phyloP scores from a whole-genome alignment of 1,284 basidiomycete species.

The Apiotrichum veenhuisii region DNA sequence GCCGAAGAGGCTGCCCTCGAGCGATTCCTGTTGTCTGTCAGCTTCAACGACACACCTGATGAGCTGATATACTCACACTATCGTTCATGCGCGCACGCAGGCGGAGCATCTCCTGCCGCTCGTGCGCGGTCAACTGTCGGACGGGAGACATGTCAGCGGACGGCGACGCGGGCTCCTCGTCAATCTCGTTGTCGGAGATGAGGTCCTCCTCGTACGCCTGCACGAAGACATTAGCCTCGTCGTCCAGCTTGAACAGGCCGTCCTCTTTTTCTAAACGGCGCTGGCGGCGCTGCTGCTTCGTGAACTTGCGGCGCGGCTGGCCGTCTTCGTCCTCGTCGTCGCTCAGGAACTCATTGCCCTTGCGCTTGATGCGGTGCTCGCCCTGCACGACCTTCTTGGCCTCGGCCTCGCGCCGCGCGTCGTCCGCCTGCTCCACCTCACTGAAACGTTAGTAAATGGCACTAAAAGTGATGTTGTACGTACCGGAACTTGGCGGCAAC shows the following conservation, averaged over 20 bases:
- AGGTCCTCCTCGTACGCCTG: slow-evolving; percentile 28
- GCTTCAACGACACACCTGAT: not conserved
- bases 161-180: slow-evolving; percentile 18
- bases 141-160: not conserved
- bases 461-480: not conserved
- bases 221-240: slow-evolving; percentile 33
- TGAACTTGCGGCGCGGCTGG: slow-evolving; percentile 16
- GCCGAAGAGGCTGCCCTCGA: not conserved
- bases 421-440: slow-evolving; percentile 35
- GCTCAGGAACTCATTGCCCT: slow-evolving; percentile 33
- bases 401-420: slow-evolving; percentile 33
- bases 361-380: slow-evolving; percentile 27
- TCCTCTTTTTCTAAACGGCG: slow-evolving; percentile 29
- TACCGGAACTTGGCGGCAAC: slow-evolving; percentile 36
- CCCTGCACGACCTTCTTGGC: slow-evolving; percentile 40
- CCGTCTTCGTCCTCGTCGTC: slow-evolving; percentile 34
- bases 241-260: slow-evolving; percentile 31
- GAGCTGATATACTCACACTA: slow-evolving; percentile 13
- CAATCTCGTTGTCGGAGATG: slow-evolving; percentile 35
- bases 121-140: slow-evolving; percentile 6
- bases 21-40: not conserved
- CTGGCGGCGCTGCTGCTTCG: slow-evolving; percentile 28
- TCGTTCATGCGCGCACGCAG: slow-evolving; percentile 25
- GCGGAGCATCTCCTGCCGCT: slow-evolving; percentile 18
- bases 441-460: slow-evolving; percentile 8